phyloP scores from a whole-genome alignment of 1,284 basidiomycete species.

The Jaminaea rosea region DNA sequence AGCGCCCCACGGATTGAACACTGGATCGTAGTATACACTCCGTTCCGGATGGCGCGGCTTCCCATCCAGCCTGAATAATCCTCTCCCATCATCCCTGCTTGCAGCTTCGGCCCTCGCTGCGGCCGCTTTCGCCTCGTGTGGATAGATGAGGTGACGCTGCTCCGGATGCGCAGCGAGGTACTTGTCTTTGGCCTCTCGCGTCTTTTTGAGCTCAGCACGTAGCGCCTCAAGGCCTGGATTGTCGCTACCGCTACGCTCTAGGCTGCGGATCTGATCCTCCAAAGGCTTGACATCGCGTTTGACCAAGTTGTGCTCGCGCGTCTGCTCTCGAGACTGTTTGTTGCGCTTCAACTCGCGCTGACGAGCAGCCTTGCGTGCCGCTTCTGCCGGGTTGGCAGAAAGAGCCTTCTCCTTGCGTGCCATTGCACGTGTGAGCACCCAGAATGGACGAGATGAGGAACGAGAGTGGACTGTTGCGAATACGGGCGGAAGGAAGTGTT shows the following conservation, averaged over 20 bases:
- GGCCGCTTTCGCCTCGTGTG: slow-evolving; percentile 9
- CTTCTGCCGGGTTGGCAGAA: slow-evolving; percentile 42
- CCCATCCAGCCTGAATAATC: slow-evolving; percentile 2
- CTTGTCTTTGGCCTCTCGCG: slow-evolving; percentile 16
- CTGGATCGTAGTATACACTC: slow-evolving; percentile 82
- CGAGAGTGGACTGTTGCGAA: too few species aligned
- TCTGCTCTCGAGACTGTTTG: slow-evolving; percentile 34
- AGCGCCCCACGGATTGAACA: slow-evolving; percentile 90
- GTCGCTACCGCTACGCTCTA: background rate
- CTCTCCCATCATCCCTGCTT: slow-evolving; percentile 59
- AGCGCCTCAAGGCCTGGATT: background rate
- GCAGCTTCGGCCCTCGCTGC: slow-evolving; percentile 52
- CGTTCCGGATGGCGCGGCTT: slow-evolving; percentile 41
- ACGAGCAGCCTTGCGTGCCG: slow-evolving; percentile 43
- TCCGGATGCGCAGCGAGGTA: slow-evolving; percentile 12
- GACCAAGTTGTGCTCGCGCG: slow-evolving; percentile 18
- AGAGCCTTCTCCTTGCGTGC: slow-evolving; percentile 18
- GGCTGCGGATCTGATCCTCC: background rate
- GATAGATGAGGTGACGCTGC: slow-evolving; percentile 49
- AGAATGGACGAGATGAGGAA: too few species aligned
- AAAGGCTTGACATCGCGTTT: background rate
- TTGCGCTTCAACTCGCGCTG: slow-evolving; percentile 33
- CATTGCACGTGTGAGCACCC: too few species aligned
- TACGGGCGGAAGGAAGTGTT: too few species aligned
- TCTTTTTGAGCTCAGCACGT: slow-evolving; percentile 14